Base-by-base conservation (phyloP, 1,284 basidiomycete species). In the Trichosporon faecale region DNA sequence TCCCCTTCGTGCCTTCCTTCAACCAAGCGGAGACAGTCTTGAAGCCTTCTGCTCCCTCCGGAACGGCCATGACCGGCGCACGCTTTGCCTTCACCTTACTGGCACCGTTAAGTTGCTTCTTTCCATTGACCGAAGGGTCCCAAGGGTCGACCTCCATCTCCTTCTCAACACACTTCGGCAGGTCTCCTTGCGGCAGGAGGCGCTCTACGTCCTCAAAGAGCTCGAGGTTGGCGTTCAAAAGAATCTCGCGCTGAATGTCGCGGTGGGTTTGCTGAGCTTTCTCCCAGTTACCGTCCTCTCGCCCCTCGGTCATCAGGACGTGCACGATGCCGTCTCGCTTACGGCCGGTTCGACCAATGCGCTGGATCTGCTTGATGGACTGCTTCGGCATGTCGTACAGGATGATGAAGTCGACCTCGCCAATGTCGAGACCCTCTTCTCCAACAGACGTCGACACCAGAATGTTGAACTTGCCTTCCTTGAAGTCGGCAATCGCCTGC, bases 391-490 rank as follows among this genome's bases (percentile, higher is more conserved):
- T 91, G 77, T 99, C 97, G 82, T 99, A 99, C 78, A 95, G 97
- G 55, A 98, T 87, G 68, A 98, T 97, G 79, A 96, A 87, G 80
- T 99, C 97, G n/a, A 99, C 91, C 78, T 98, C 95, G 63, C 97
- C 97, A 70, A 99, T 99, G 81, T 99, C 97, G n/a, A 99, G 86
- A 72, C 97, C 97, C 83, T 99, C 97, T 84, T 99, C 97, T 33
- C 97, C 97, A 70, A 99, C 95, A 2, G 92, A 97, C 0, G 97
- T 99, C 0, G 96, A 92, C 1, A 99, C 96, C 4, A 99, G 86
- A 35, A 98, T 90, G 76, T 99, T 98, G 83, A 89, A 94, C 69
- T 90, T 90, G 35, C 94, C 94, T 2, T 85, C 84, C 82, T 95
- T 95, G 86, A 99, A 99, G 71, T 90, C 88, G 68, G 89, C 84